Evolutionary conservation across 352 stramenopile genomes (phyloP).

Genomic region (Phytopythium aichiense): DNA sequence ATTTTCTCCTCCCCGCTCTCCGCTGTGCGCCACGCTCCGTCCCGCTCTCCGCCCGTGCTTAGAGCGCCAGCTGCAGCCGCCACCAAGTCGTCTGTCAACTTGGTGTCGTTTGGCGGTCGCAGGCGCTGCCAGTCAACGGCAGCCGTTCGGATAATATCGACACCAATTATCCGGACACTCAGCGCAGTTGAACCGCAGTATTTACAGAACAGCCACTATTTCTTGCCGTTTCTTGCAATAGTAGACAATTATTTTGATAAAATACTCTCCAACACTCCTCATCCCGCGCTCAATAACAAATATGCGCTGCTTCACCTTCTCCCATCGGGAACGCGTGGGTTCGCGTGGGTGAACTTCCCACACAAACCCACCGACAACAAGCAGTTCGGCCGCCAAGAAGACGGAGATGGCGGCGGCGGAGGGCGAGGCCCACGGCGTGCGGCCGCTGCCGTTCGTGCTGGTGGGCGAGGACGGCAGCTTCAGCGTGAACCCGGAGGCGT

Average conservation of each 20-base stretch:
- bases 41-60: neutral
- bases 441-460: conserved; percentile 75
- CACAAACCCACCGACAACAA: no score
- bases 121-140: neutral
- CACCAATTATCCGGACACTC: no score
- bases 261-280: no score
- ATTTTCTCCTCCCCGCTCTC: neutral
- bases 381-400: neutral
- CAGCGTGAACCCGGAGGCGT: conserved; percentile 73
- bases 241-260: no score
- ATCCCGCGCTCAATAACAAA: no score
- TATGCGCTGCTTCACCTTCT: no score
- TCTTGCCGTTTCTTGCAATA: no score
- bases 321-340: no score
- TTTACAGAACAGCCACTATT: no score
- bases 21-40: neutral
- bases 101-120: neutral
- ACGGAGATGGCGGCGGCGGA: conserved; percentile 24
- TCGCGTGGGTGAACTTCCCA: no score
- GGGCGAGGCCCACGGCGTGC: conserved; percentile 16
- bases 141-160: neutral
- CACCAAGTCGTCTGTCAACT: neutral
- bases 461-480: conserved; percentile 79
- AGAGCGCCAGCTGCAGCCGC: neutral
- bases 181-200: no score